Evolutionary conservation across 140 eudicot genomes (phyloP), one percentile per base, ranked within the genome.

Genomic region (Oenanthe javanica): DNA sequence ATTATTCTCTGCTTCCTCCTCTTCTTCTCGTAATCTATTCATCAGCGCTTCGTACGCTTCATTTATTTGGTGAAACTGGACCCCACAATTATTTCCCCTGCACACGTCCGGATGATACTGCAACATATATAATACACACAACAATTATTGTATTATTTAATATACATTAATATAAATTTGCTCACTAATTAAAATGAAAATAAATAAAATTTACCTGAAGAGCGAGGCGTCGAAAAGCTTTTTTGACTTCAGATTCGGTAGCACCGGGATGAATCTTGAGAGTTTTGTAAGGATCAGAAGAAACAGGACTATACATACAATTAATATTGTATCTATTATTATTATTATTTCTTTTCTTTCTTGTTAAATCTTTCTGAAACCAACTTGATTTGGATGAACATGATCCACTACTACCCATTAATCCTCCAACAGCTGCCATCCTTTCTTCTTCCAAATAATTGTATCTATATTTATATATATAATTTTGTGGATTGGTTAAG

Each of bases 91-190:
- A 76, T 82, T 90, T 78, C 89, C 99, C 83, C 87, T 91, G 81
- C 98, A 95, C 27, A 93, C 98, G 77, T 95, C 99, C 10, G 99
- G 99, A 86, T 95, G 99, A 85, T 95, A 93, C 99, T 95, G 97
- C 81, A 49, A 0, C 61, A 31, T 31, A 31, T 31, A n/a, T n/a
- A n/a, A n/a, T n/a, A 9, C 82, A 80, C 54, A 61, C 59, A 9
- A 31, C 31, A 31, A 31, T 31, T 31, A 31, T 31, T 31, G n/a
- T n/a, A 31, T 31, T 31, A 31, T 31, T 31, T 31, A 31, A 31
- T 31, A 31, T 31, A 31, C 31, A 31, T 31, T 31, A 31, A 31
- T 31, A 31, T 31, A 31, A 31, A 31, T 31, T 31, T 31, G 31
- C 31, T 31, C 31, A 31, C 31, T 31, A 31, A 31, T 31, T 31